These are phyloP conservation scores for Gossypium australe DNA, from an alignment of 345 rosid species.

Conservation along the genomic window DNA sequence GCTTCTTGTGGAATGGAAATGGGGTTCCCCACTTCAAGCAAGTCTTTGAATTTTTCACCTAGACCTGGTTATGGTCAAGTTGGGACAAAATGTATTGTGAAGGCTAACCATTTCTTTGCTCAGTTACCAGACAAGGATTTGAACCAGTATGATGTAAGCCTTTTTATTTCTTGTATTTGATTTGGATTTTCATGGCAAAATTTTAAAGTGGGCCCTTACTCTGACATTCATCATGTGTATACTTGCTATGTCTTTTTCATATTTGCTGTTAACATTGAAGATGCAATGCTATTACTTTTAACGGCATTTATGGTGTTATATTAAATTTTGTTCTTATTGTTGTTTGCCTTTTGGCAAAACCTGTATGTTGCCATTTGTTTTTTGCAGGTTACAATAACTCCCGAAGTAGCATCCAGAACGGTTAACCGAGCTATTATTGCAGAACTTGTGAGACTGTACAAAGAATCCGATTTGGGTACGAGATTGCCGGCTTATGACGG, in stretches of 20 bases:
- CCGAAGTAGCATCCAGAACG: slow-evolving; percentile 84
- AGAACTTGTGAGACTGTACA: slow-evolving; percentile 80
- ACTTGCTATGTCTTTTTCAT: too few relatives aligned
- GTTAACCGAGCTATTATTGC: slow-evolving; percentile 92
- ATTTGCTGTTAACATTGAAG: too few relatives aligned
- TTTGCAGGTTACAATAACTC: slow-evolving; percentile 90
- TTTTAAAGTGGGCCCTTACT: too few relatives aligned
- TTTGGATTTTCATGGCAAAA: too few relatives aligned
- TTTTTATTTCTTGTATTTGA: too few relatives aligned
- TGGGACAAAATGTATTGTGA: slow-evolving; percentile 92
- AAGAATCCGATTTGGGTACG: slow-evolving; percentile 85
- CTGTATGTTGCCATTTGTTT: slow-evolving; percentile 24
- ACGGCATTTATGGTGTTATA: slow-evolving; percentile 30
- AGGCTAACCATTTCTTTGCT: slow-evolving; percentile 97
- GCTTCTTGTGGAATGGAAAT: slow-evolving; percentile 36
- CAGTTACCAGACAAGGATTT: slow-evolving; percentile 89
- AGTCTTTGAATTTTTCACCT: slow-evolving; percentile 65
- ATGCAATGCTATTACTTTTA: slow-evolving; percentile 13
- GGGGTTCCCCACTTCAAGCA: slow-evolving; percentile 65
- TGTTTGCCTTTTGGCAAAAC: slow-evolving; percentile 25
- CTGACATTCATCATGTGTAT: too few relatives aligned
- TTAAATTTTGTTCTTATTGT: slow-evolving; percentile 42
- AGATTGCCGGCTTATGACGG: slow-evolving; percentile 99
- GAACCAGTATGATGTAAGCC: slow-evolving; percentile 59
- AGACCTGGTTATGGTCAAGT: slow-evolving; percentile 87